Evolutionary conservation across 1,139 yeast species (phyloP).

Genomic region (Saccharomyces pastorianus): DNA sequence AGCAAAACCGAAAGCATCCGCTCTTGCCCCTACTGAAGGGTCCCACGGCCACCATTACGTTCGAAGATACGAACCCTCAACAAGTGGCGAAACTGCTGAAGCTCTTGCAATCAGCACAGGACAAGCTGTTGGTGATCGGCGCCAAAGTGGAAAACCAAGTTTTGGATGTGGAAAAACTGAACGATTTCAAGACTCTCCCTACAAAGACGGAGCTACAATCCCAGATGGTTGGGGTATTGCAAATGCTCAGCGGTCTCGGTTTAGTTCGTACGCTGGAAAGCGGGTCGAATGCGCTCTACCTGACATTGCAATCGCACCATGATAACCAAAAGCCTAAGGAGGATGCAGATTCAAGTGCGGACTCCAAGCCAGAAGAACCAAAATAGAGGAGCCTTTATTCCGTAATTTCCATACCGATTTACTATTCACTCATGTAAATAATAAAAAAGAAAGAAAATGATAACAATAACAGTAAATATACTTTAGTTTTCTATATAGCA

Average conservation of each 20-base stretch:
- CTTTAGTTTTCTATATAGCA: background rate
- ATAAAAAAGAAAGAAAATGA: background rate
- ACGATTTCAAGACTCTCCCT: conserved; percentile 66
- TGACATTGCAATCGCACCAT: conserved; percentile 59
- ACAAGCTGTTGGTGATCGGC: conserved; percentile 72
- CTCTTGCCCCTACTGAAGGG: conserved; percentile 64
- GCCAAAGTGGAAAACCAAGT: conserved; percentile 65
- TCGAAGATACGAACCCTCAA: conserved; percentile 63
- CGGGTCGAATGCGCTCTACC: conserved; percentile 55
- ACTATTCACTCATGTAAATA: background rate
- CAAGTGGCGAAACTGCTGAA: conserved; percentile 55
- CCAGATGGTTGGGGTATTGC: conserved; percentile 78
- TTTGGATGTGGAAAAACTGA: conserved; percentile 46
- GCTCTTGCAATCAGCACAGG: conserved; percentile 54
- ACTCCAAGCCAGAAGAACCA: background rate
- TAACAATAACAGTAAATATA: background rate
- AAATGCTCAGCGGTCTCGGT: conserved; percentile 82
- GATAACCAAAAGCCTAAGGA: conserved; percentile 17
- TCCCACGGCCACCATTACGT: conserved; percentile 75
- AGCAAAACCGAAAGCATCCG: conserved; percentile 50
- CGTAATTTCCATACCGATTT: background rate
- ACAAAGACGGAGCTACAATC: conserved; percentile 63
- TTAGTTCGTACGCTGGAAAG: conserved; percentile 73
- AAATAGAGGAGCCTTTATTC: background rate
- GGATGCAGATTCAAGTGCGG: background rate